Evolutionary conservation across 2,329 filamentous ascomycete species (phyloP), one percentile per base, ranked within the genome.

Genomic region (Sporothrix euskadiensis): DNA sequence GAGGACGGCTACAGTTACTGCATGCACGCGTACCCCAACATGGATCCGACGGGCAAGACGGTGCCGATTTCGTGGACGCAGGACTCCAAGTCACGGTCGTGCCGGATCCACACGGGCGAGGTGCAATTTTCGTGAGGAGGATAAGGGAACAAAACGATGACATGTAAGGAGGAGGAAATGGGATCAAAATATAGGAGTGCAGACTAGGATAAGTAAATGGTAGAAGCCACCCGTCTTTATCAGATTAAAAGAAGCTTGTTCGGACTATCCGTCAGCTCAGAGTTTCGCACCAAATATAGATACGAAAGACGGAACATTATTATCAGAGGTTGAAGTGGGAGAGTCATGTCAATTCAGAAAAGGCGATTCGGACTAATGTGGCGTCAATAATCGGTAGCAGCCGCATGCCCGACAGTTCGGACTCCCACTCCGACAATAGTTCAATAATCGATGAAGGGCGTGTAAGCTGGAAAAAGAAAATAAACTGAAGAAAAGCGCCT

Each of bases 21-120:
- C 10, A 75, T 76, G 30, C 76, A 76, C 30, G 75, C 75, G 10
- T 75, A 76, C 49, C 72, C 76, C 14, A 72, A 74, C 59, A 74
- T 76, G 74, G 71, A 74, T 14, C 71, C 73, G n/a, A 70, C 65
- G 4, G 74, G 75, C 2, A 69, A 44, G 5, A 47, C 41, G 6
- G 72, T 76, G 14, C 76, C 75, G 1, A 66, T 76, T 8, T 73
- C 76, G 9, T 76, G 75, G 75, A 74, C 76, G 44, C 69, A 71
- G 41, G 76, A 76, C 57, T 75, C 74, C 47, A 76, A 76, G 71
- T 2, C 71, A 7, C 49, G 73, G 69, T 76, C 75, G 66, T 76
- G 73, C 54, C 12, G 35, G 4, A 75, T 75, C 56, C n/a, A 70
- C n/a, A 73, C 75, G 12, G 76, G 68, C 6, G 76, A 76, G 68